Conservation (phyloP, 2,329 filamentous ascomycete species). For the Alternaria brassicicola region DNA sequence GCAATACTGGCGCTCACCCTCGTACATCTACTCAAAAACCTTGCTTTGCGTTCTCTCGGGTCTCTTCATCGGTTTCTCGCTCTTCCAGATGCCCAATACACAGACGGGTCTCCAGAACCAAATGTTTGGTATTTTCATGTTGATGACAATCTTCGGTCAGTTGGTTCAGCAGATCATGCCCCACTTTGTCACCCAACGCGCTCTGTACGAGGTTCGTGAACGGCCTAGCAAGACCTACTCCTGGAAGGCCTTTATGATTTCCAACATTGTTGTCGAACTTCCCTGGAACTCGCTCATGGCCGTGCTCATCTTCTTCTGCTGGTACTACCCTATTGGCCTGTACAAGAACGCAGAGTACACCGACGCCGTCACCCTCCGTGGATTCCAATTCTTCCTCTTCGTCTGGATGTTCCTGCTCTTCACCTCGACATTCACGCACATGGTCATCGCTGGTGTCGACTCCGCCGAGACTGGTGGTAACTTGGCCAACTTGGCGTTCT, state of each 20-base stretch:
- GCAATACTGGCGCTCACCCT: slow-evolving; percentile 89
- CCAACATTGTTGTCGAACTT: slow-evolving; percentile 82
- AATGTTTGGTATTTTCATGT: slow-evolving; percentile 85
- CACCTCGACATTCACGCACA: slow-evolving; percentile 78
- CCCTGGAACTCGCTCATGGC: slow-evolving; percentile 82
- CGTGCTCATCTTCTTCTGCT: slow-evolving; percentile 77
- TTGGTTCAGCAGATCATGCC: slow-evolving; percentile 83
- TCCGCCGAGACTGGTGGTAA: slow-evolving; percentile 77
- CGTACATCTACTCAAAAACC: slow-evolving; percentile 86
- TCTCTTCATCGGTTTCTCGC: slow-evolving; percentile 83
- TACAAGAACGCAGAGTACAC: slow-evolving; percentile 70
- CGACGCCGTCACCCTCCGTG: slow-evolving; percentile 69
- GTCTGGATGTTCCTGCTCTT: slow-evolving; percentile 78
- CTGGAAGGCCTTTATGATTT: slow-evolving; percentile 84
- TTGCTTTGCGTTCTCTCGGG: slow-evolving; percentile 68
- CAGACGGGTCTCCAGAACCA: slow-evolving; percentile 84
- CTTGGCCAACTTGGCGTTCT: slow-evolving; percentile 76
- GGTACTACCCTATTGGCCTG: slow-evolving; percentile 86
- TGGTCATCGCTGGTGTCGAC: slow-evolving; percentile 77
- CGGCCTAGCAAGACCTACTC: slow-evolving; percentile 83
- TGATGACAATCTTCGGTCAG: slow-evolving; percentile 79
- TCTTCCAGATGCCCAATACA: slow-evolving; percentile 73
- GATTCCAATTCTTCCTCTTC: slow-evolving; percentile 79
- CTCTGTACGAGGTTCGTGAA: slow-evolving; percentile 84
- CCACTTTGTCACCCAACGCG: slow-evolving; percentile 80